Conservation (phyloP, 2,329 filamentous ascomycete species). For the Acarospora socialis region DNA sequence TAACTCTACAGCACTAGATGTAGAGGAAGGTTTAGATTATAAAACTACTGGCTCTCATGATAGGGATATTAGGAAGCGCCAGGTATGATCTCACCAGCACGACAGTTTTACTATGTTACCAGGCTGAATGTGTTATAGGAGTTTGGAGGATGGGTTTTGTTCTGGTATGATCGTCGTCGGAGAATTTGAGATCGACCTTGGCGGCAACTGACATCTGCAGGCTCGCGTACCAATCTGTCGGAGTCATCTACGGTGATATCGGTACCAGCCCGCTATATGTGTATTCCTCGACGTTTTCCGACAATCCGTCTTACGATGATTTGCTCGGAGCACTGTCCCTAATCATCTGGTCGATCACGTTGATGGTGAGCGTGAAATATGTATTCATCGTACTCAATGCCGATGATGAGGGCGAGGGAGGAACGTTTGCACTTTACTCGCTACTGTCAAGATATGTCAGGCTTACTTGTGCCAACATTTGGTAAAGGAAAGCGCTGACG, state of each 20-base stretch:
- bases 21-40: too few relatives aligned
- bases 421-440: constrained; percentile 41
- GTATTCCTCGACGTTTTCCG: constrained; percentile 38
- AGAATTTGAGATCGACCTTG: too few relatives aligned
- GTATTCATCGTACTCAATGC: constrained; percentile 38
- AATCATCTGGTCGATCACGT: constrained; percentile 40
- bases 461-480: constrained; percentile 7
- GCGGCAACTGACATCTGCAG: too few relatives aligned
- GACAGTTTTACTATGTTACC: too few relatives aligned
- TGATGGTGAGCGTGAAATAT: constrained; percentile 46
- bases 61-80: too few relatives aligned
- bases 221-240: constrained; percentile 41
- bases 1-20: too few relatives aligned
- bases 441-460: constrained; percentile 37
- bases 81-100: too few relatives aligned
- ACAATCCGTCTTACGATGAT: constrained; percentile 28
- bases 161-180: too few relatives aligned
- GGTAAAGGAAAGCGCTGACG: too few relatives aligned
- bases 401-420: constrained; percentile 44
- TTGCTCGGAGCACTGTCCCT: constrained; percentile 40
- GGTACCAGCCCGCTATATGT: constrained; percentile 45
- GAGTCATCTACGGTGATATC: constrained; percentile 47
- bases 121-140: too few relatives aligned
- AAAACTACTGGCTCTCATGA: too few relatives aligned
- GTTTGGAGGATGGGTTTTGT: too few relatives aligned